These are phyloP conservation scores for Rhodotorula sp. DNA, from an alignment of 1,284 basidiomycete genomes.

Conservation along the genomic window DNA sequence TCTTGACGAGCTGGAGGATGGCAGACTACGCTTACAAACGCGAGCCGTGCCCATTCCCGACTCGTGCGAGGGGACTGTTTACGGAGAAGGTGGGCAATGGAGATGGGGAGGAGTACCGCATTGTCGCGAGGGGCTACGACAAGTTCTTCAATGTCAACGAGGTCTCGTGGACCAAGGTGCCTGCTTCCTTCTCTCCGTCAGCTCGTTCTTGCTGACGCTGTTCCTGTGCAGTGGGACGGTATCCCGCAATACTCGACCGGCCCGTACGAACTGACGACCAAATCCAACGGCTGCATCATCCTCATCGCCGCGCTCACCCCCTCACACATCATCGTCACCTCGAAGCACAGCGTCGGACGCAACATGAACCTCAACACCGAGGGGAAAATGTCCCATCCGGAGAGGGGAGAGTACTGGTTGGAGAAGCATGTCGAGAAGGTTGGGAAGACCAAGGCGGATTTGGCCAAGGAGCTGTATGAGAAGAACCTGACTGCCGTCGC, in stretches of 20 bases:
- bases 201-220: neutral
- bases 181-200: neutral
- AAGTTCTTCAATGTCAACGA: slow-evolving; percentile 99
- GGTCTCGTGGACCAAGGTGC: slow-evolving; percentile 86
- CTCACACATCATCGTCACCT: slow-evolving; percentile 75
- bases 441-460: slow-evolving; percentile 67
- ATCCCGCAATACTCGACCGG: slow-evolving; percentile 68
- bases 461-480: slow-evolving; percentile 74
- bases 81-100: slow-evolving; percentile 55
- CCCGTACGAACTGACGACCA: slow-evolving; percentile 86
- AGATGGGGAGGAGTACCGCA: slow-evolving; percentile 54
- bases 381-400: slow-evolving; percentile 58
- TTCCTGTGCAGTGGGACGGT: slow-evolving; percentile 66
- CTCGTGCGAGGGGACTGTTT: slow-evolving; percentile 83
- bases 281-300: slow-evolving; percentile 98
- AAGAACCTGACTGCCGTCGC: slow-evolving; percentile 86
- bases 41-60: slow-evolving; percentile 84
- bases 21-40: slow-evolving; percentile 89
- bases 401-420: slow-evolving; percentile 81
- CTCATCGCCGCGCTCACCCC: slow-evolving; percentile 85
- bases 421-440: slow-evolving; percentile 64
- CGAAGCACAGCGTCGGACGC: slow-evolving; percentile 81
- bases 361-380: slow-evolving; percentile 32
- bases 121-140: slow-evolving; percentile 91
- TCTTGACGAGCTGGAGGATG: slow-evolving; percentile 89